These are phyloP conservation scores for Lepidium didymum DNA, from an alignment of 345 rosid species.

Conservation along the genomic window DNA sequence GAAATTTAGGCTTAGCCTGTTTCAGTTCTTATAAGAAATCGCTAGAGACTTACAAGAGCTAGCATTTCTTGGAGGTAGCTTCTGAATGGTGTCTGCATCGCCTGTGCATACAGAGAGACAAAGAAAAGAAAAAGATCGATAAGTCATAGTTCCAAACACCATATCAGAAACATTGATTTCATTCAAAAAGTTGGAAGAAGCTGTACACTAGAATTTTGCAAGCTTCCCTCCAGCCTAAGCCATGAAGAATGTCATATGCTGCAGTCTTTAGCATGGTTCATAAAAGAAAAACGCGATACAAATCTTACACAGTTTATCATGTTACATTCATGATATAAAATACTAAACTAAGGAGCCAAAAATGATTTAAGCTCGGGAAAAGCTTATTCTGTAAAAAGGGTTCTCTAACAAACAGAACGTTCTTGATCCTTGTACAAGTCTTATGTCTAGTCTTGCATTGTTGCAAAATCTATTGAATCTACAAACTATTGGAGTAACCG, in stretches of 20 bases:
- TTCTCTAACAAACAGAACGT: background rate
- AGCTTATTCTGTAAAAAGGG: background rate
- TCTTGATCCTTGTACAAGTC: background rate
- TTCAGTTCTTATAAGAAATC: background rate
- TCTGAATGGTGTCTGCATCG: conserved; percentile 81
- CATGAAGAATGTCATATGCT: background rate
- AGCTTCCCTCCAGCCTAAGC: background rate
- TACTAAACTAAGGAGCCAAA: background rate
- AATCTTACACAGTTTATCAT: background rate
- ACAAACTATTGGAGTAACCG: too few relatives aligned
- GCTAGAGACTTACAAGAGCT: conserved; percentile 55
- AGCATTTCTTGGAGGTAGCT: conserved; percentile 79
- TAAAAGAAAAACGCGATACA: background rate
- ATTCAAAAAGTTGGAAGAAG: background rate
- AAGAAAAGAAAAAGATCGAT: background rate
- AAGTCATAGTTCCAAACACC: background rate
- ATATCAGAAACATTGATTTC: background rate
- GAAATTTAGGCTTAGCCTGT: background rate
- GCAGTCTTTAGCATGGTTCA: background rate
- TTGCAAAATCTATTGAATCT: background rate
- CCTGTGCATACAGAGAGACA: conserved; percentile 40
- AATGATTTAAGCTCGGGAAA: background rate
- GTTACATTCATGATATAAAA: background rate
- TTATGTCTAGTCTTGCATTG: background rate
- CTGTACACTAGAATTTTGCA: background rate